Evolutionary conservation across 106 monocot genomes (phyloP), one percentile per base, ranked within the genome.

Genomic region (Dendrobium officinale): DNA sequence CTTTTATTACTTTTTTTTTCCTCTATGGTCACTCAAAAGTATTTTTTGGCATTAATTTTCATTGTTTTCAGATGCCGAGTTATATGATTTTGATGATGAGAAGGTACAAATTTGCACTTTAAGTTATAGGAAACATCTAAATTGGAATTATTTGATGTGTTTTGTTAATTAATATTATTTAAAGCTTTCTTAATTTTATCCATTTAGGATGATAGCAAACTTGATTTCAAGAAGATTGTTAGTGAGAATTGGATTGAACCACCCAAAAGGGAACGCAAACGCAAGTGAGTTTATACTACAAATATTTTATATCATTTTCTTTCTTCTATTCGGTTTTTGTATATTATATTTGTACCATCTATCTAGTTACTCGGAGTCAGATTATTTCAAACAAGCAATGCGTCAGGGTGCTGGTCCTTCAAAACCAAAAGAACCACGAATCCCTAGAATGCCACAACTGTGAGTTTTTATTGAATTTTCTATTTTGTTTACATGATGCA

Each of bases 391-490:
- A 44, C 89, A 92, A 89, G 86, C 92, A 56, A 24, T 92, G 81
- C 80, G 89, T 40, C 87, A 89, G 88, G 92, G 87, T 61, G 22
- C 61, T 77, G 92, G 81, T 67, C 82, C 85, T 72, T 41, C 87
- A 82, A 92, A 88, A 83, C 80, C 87, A 48, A 89, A 67, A 59
- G 92, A 92, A 42, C 92, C 89, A 78, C 68, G 87, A 76, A 92
- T 92, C 45, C 92, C 92, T 44, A 75, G 92, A 56, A 89, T 92
- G 92, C 92, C 92, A 22, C 92, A 87, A 47, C 68, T 92, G 92
- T 92, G 79, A 78, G 55, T 81, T 78, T 8, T 8, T 9, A 22
- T 2, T 58, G 73, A 43, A 67, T 47, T 22, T 42, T 61, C 51
- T 54, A 42, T 17, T 48, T 47, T 47, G 5, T 47, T 44, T 61